A percentile compares a stretch with the other conserved stretches of the same genome.
phyloP scores from a whole-genome alignment of 805 yeast genomes.

The Pachysolen tannophilus region DNA sequence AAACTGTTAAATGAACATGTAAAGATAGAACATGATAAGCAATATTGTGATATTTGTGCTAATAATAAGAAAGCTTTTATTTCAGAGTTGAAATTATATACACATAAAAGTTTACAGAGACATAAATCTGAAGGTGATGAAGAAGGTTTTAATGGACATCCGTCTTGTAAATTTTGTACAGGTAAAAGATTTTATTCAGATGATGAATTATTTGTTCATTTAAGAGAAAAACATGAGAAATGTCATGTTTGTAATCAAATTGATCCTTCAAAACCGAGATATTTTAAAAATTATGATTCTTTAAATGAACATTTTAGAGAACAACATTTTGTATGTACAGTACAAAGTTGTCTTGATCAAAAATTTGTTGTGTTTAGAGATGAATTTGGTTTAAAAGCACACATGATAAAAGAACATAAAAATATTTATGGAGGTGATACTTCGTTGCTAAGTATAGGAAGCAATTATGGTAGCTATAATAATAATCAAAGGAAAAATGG shows the following conservation, averaged over 20 bases:
- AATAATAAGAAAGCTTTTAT: slow-evolving; percentile 72
- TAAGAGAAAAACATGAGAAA: slow-evolving; percentile 77
- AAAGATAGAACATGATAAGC: slow-evolving; percentile 51
- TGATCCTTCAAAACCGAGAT: slow-evolving; percentile 55
- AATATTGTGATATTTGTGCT: slow-evolving; percentile 71
- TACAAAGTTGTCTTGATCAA: slow-evolving; percentile 73
- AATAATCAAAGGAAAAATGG: slow-evolving; percentile 18
- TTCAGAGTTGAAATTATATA: slow-evolving; percentile 56
- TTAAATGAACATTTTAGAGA: slow-evolving; percentile 66
- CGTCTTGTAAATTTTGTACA: slow-evolving; percentile 75
- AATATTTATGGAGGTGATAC: slow-evolving; percentile 40
- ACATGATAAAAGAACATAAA: slow-evolving; percentile 78
- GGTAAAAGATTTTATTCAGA: slow-evolving; percentile 74
- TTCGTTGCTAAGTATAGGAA: slow-evolving; percentile 27
- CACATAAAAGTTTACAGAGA: slow-evolving; percentile 49
- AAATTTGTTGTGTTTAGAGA: slow-evolving; percentile 89
- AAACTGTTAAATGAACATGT: slow-evolving; percentile 60
- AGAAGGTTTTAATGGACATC: slow-evolving; percentile 82
- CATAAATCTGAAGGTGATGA: slow-evolving; percentile 75
- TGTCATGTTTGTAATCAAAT: slow-evolving; percentile 84
- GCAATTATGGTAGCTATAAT: slow-evolving; percentile 18
- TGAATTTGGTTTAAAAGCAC: slow-evolving; percentile 80
- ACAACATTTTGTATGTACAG: slow-evolving; percentile 72
- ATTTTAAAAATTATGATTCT: slow-evolving; percentile 69
- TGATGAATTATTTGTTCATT: slow-evolving; percentile 77